Evolutionary conservation across 306 rosid species (phyloP), one percentile per base, ranked within the genome.

Genomic region (Acacia melanoxylon): DNA sequence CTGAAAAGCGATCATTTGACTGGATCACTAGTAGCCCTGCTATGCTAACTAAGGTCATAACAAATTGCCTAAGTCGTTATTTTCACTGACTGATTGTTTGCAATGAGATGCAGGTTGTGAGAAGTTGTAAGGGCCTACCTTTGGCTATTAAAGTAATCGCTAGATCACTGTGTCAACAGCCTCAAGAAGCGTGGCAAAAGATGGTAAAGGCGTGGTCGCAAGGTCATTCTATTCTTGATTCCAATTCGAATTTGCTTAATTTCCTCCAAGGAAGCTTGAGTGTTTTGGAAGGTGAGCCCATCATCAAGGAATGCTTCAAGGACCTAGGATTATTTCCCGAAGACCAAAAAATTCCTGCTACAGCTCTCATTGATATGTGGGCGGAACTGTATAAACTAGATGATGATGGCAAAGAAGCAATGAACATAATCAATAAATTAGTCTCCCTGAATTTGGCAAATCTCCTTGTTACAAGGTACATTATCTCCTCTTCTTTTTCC

Each of bases 301-400:
- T 76, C 44, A 70, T 58, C 74, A 90, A 79, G 83, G 91, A 94
- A 52, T 87, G 95, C 84, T 94, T 94, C 90, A 65, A 86, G 83
- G 98, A 94, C 87, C 83, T 94, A 16, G 90, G 90, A 37, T 86
- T 88, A 46, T 92, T 94, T 68, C 95, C 92, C 0, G 94, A 88
- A 83, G 90, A 91, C 75, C 90, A 77, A 71, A 88, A 83, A 77
- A 86, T 92, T 27, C 86, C 86, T 65, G 91, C 52, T 72, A 33
- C 87, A 42, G 80, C 80, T 59, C 87, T 94, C 13, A 45, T 87
- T 69, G 92, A 91, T 83, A 89, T 92, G 74, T 90, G 90, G 92
- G 41, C 75, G 4, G 94, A 83, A 63, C 82, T 82, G 62, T 76
- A 94, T 71, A 75, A 72, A 19, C 78, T 88, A 35, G 87, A 91